Evolutionary conservation across 352 stramenopile species (phyloP).

Genomic region (Globisporangium canariense): DNA sequence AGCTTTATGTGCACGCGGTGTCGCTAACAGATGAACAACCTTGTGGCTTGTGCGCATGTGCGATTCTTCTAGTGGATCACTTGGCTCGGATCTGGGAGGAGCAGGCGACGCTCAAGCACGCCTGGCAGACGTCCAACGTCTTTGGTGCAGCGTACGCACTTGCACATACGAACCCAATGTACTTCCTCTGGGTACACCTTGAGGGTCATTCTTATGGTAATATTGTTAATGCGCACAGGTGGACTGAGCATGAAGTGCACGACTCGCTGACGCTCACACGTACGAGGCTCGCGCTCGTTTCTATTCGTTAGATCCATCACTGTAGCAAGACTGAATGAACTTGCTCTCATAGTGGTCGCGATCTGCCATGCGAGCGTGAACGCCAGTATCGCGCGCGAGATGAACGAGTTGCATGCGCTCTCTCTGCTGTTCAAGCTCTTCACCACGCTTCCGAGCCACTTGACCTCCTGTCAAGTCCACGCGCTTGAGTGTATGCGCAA

Average conservation of each 20-base stretch:
- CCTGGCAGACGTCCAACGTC: constrained; percentile 36
- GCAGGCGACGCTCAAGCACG: constrained; percentile 38
- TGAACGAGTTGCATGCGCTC: constrained; percentile 32
- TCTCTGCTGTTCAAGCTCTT: constrained; percentile 32
- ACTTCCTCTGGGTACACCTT: background rate
- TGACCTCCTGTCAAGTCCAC: constrained; percentile 21
- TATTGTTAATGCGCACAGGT: constrained; percentile 21
- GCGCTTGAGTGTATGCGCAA: constrained; percentile 54
- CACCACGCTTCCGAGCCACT: constrained; percentile 17
- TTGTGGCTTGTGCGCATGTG: constrained; percentile 1
- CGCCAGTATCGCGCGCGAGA: constrained; percentile 34
- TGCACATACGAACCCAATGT: background rate
- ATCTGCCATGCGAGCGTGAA: constrained; percentile 64
- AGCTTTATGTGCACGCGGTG: too few species aligned
- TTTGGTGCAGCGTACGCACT: constrained; percentile 28
- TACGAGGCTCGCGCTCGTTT: constrained; percentile 15
- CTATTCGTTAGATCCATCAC: background rate
- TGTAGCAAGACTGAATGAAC: background rate
- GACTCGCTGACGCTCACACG: constrained; percentile 54
- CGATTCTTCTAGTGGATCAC: constrained; percentile 43
- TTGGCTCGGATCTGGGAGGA: constrained; percentile 50
- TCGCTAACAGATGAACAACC: too few species aligned
- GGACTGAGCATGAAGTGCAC: constrained; percentile 42
- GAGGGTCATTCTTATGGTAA: background rate
- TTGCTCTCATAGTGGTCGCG: constrained; percentile 33